phyloP scores from a whole-genome alignment of 75 land plant species.

The Picea sitchensis region DNA sequence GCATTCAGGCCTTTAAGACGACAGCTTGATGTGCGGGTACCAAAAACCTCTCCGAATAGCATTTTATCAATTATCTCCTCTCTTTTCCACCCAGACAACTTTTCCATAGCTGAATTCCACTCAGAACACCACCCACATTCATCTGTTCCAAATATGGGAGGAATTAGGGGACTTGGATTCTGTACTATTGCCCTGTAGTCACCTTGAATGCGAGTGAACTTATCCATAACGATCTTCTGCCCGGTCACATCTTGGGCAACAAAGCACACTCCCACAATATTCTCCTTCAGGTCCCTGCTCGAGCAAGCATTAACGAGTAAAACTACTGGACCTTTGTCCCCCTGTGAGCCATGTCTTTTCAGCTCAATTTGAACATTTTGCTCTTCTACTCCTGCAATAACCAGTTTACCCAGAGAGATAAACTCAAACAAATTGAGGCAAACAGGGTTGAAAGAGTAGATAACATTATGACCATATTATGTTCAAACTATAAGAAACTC shows the following conservation, averaged over 20 bases:
- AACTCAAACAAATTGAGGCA: neutral
- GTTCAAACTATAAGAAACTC: neutral
- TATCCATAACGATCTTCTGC: conserved; percentile 83
- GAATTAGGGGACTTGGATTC: conserved; percentile 89
- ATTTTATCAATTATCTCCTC: conserved; percentile 83
- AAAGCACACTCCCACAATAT: conserved; percentile 91
- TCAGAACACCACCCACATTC: conserved; percentile 94
- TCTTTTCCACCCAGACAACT: conserved; percentile 72
- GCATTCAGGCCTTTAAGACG: conserved; percentile 85
- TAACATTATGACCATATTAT: neutral
- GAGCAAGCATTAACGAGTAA: conserved; percentile 93
- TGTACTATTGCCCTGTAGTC: conserved; percentile 90
- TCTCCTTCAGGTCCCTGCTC: conserved; percentile 72
- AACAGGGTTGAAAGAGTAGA: neutral
- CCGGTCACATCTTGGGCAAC: conserved; percentile 94
- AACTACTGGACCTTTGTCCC: conserved; percentile 57
- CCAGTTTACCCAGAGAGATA: neutral
- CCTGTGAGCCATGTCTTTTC: conserved; percentile 54
- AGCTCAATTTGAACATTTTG: conserved; percentile 77
- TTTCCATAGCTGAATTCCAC: conserved; percentile 92
- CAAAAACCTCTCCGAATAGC: conserved; percentile 92
- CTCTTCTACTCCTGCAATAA: conserved; percentile 73
- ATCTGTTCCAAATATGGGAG: conserved; percentile 93
- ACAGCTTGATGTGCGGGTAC: conserved; percentile 64
- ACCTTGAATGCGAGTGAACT: conserved; percentile 92